These are phyloP conservation scores for Blastobotrys mokoenaii DNA, from an alignment of 805 yeast species.

Conservation along the genomic window DNA sequence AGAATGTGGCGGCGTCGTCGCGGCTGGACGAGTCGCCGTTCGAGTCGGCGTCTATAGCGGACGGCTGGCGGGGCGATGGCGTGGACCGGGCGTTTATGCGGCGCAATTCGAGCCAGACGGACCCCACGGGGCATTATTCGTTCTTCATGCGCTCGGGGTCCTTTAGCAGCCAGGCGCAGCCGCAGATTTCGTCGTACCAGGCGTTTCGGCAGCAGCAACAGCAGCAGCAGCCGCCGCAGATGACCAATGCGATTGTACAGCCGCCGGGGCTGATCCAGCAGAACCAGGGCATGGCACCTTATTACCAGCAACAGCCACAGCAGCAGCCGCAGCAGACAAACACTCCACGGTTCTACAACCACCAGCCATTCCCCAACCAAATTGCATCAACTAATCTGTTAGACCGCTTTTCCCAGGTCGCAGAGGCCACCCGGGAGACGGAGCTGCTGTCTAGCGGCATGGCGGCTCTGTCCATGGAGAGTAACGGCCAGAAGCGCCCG, in stretches of 20 bases:
- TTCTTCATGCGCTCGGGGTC: neutral
- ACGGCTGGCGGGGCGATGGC: neutral
- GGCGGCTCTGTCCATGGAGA: neutral
- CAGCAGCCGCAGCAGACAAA: neutral
- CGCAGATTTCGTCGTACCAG: neutral
- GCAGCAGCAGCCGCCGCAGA: neutral
- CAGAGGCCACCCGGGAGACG: slow-evolving; percentile 28
- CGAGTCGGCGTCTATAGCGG: neutral
- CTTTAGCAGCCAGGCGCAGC: slow-evolving; percentile 4
- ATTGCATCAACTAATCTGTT: slow-evolving; percentile 5
- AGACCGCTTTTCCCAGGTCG: slow-evolving; percentile 20
- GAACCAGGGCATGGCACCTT: slow-evolving; percentile 2
- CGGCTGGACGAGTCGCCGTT: slow-evolving; percentile 2
- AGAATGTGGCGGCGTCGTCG: neutral
- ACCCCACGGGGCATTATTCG: neutral
- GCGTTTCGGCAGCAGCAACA: slow-evolving; percentile 2
- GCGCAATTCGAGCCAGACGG: neutral
- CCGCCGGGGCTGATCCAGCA: neutral
- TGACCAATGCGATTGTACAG: neutral
- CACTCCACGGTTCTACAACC: slow-evolving; percentile 1
- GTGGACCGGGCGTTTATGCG: neutral
- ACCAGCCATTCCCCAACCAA: neutral
- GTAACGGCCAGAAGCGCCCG: neutral
- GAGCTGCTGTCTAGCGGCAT: slow-evolving; percentile 15
- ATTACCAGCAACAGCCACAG: neutral